Conservation (phyloP, 2,329 filamentous ascomycete species). For the Teratosphaeriaceae sp. region DNA sequence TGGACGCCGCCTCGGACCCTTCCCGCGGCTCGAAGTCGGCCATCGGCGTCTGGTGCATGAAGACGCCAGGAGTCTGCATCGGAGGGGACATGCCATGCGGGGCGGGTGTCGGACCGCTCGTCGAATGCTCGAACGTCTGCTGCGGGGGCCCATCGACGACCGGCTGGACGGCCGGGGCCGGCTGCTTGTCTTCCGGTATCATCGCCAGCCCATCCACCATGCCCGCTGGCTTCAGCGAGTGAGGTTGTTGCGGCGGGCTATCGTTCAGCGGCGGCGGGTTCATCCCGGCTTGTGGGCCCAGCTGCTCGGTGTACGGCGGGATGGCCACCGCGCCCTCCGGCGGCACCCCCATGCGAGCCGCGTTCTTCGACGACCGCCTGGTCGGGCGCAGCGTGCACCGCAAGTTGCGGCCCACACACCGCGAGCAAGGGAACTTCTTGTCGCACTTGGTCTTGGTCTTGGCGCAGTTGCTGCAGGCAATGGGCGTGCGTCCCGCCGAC, state of each 20-base stretch:
- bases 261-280: slow-evolving; percentile 10
- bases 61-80: slow-evolving; percentile 20
- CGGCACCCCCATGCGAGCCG: slow-evolving; percentile 28
- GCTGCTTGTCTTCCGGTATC: slow-evolving; percentile 24
- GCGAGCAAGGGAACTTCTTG: slow-evolving; percentile 49
- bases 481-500: slow-evolving; percentile 45
- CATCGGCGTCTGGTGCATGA: slow-evolving; percentile 39
- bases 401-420: slow-evolving; percentile 44
- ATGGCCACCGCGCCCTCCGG: slow-evolving; percentile 22
- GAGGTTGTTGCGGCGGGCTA: slow-evolving; percentile 29
- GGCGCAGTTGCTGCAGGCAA: slow-evolving; percentile 48
- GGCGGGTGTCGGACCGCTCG: slow-evolving; percentile 25
- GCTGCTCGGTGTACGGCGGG: slow-evolving; percentile 18
- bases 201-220: slow-evolving; percentile 19
- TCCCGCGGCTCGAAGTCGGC: slow-evolving; percentile 39
- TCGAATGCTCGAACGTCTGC: slow-evolving; percentile 37
- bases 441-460: slow-evolving; percentile 51
- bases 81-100: slow-evolving; percentile 14
- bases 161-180: slow-evolving; percentile 9
- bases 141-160: slow-evolving; percentile 29
- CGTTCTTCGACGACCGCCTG: slow-evolving; percentile 41
- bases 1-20: slow-evolving; percentile 35
- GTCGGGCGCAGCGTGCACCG: slow-evolving; percentile 43
- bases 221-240: slow-evolving; percentile 29
- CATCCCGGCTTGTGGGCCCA: slow-evolving; percentile 13